Evolutionary conservation across 306 rosid species (phyloP), one percentile per base, ranked within the genome.

Genomic region (Cicer yamashitae): DNA sequence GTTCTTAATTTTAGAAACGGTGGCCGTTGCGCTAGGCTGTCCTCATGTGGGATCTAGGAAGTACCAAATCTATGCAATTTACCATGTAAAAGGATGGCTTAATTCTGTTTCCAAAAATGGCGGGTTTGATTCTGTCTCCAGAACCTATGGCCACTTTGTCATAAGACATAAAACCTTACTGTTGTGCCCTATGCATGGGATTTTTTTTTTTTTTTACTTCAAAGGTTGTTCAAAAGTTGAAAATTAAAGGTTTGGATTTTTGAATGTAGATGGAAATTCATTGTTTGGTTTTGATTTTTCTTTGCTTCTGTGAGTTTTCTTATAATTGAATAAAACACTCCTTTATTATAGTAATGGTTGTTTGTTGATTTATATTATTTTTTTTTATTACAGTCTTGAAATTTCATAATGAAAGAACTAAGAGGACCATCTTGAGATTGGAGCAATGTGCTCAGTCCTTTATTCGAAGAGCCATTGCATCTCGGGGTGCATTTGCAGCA

Each of bases 401-500:
- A 73, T 89, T 78, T 81, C 93, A 86, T 62, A 85, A 73, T 30
- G 88, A 73, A 61, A 89, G 78, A 77, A 70, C 91, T 20, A 90
- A 81, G 71, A 87, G 87, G 88, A 81, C 86, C 48, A 83, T 93
- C 82, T 82, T 93, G 79, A 89, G 98, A 78, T 78, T 90, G 84
- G 98, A 93, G 84, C 98, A 93, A 68, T 78, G 87, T 84, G 84
- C 89, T 37, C 83, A 59, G 67, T 83, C 98, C 65, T 73, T 52
- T 17, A 82, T 66, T 81, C 84, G 76, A 64, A 87, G 98, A 82
- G 79, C 77, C 68, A 88, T 89, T 74, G 85, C 89, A 51, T 86
- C 91, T 56, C 88, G 20, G 50, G 92, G 90, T 71, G 96, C 96
- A 72, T 72, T 93, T 74, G 98, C 94, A 4, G 64, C 86, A 65